phyloP scores from a whole-genome alignment of 805 yeast species.

The Suhomyces sp. region DNA sequence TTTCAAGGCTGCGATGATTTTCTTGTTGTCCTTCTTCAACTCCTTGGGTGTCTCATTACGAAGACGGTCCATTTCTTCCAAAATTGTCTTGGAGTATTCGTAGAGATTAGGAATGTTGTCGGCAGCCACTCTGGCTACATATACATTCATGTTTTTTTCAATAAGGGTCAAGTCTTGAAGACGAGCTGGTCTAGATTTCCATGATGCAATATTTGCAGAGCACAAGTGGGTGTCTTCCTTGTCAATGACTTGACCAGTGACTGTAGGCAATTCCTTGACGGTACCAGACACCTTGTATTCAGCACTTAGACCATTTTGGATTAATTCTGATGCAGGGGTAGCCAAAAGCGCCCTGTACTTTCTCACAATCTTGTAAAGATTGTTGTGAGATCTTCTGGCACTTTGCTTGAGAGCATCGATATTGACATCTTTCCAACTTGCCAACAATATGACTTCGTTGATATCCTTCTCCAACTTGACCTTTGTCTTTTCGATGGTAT shows the following conservation, averaged over 20 bases:
- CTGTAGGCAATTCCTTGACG: slow-evolving; percentile 8
- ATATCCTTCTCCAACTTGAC: slow-evolving; percentile 71
- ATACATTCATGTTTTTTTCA: slow-evolving; percentile 53
- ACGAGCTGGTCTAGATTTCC: slow-evolving; percentile 57
- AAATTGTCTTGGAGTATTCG: slow-evolving; percentile 52
- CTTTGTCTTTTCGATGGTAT: slow-evolving; percentile 43
- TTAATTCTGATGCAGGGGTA: slow-evolving; percentile 47
- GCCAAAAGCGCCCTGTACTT: slow-evolving; percentile 69
- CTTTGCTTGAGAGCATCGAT: slow-evolving; percentile 91
- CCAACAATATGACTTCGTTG: slow-evolving; percentile 78
- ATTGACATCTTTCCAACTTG: slow-evolving; percentile 97
- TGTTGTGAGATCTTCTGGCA: slow-evolving; percentile 83
- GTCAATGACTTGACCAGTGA: slow-evolving; percentile 9
- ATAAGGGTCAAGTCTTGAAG: slow-evolving; percentile 51
- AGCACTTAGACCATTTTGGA: slow-evolving; percentile 55
- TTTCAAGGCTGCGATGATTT: slow-evolving; percentile 63
- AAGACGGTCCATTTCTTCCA: slow-evolving; percentile 58
- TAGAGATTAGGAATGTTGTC: slow-evolving; percentile 48
- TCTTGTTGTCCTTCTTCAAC: slow-evolving; percentile 71
- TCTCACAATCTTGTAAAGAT: slow-evolving; percentile 76
- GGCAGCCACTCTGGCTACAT: slow-evolving; percentile 30
- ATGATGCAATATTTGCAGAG: slow-evolving; percentile 32
- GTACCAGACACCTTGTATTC: slow-evolving; percentile 7
- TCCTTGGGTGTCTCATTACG: slow-evolving; percentile 74
- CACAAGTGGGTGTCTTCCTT: slow-evolving; percentile 20